Base-by-base conservation (phyloP, 176 grass and related monocot genomes). In the Oropetium thomaeum region DNA sequence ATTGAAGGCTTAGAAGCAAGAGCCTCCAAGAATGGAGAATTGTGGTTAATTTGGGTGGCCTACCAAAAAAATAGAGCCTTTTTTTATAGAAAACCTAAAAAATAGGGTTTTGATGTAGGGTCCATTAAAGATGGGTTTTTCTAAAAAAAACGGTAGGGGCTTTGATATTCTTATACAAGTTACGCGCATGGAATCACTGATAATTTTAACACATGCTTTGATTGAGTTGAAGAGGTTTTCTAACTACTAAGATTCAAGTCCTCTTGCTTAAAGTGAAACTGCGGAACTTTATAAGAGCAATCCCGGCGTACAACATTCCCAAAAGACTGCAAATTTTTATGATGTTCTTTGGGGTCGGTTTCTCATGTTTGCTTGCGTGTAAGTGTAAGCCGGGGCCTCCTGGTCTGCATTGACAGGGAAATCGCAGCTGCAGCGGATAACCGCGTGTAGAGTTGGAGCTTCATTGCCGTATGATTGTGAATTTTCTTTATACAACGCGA, bases 281-380 rank as follows among this genome's bases (percentile, higher is more conserved):
- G 2, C 59, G 20, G 20, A 73, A 30, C 4, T 20, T 26, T 58
- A 13, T 12, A 7, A 58, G n/a, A 41, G 71, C 71, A 59, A 30
- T 19, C 23, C 29, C 35, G 23, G 20, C 23, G 16, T 42, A 6
- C 53, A 44, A 61, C 55, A 61, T 20, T 31, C 5, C 27, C 55
- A 7, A 75, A 75, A 2, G 20, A 40, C 3, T 57, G 35, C 26
- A 33, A 55, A 19, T 31, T 16, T 63, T 3, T 30, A 23, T 7
- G 38, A n/a, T 4, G 43, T 17, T 28, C 76, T 52, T 62, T 35
- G 27, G 15, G 30, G 23, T 20, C 55, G n/a, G 3, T 0, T 30
- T 33, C 25, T 62, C 39, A 37, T 55, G 47, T 57, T 30, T 53
- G 35, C 71, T 85, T 51, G 76, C 69, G 76, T 80, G 67, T 10